phyloP scores from a whole-genome alignment of 2,329 filamentous ascomycete genomes.

The Aspergillus terreus region DNA sequence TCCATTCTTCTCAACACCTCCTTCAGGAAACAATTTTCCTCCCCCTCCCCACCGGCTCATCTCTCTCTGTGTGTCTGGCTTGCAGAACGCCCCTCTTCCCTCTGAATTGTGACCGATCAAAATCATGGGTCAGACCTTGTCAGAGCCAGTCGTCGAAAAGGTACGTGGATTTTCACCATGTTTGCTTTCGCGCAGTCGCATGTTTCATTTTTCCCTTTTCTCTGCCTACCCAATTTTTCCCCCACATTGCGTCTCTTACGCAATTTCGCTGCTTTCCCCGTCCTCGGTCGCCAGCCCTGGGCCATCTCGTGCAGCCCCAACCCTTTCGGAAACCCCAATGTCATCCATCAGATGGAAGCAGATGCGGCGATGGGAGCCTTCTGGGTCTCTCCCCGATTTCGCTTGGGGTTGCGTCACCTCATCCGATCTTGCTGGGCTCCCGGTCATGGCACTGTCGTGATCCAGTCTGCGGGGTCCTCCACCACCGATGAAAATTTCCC shows the following conservation, averaged over 20 bases:
- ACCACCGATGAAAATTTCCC: constrained; percentile 13
- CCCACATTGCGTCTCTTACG: constrained; percentile 24
- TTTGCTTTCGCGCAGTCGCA: not conserved
- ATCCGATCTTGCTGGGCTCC: not conserved
- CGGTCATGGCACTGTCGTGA: constrained; percentile 4
- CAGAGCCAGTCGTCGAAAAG: constrained; percentile 98
- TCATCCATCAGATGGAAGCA: too few relatives aligned
- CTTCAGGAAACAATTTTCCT: constrained; percentile 6
- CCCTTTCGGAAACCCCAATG: not conserved
- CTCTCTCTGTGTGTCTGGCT: constrained; percentile 4
- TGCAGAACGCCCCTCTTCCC: not conserved
- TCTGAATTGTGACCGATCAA: constrained; percentile 21
- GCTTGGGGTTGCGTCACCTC: too few relatives aligned
- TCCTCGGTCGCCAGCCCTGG: constrained; percentile 4
- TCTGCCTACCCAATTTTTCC: constrained; percentile 13
- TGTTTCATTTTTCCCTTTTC: constrained; percentile 18
- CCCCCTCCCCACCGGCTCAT: constrained; percentile 2
- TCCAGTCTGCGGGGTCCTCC: constrained; percentile 14
- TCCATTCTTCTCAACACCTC: constrained; percentile 3
- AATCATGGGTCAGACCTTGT: constrained; percentile 97
- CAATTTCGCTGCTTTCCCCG: constrained; percentile 8
- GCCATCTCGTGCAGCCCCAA: constrained; percentile 3
- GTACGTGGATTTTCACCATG: constrained; percentile 51
- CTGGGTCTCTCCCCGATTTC: too few relatives aligned
- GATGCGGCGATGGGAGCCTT: too few relatives aligned